These are phyloP conservation scores for Coelastrella sp. DNA, from an alignment of 139 green algal species.

Conservation along the genomic window DNA sequence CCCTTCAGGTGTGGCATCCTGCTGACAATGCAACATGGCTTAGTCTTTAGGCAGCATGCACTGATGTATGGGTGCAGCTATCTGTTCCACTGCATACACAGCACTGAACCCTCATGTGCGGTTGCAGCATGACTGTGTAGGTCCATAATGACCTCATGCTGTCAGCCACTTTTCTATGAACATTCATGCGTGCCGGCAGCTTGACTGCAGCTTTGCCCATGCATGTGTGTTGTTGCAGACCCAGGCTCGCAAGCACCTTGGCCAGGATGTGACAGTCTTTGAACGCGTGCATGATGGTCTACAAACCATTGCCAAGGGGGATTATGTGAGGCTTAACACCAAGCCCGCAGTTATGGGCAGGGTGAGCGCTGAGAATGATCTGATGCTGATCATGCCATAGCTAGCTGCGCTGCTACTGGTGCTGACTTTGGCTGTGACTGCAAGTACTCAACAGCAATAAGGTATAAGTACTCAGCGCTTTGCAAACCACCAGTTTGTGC, in stretches of 20 bases:
- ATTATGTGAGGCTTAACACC: constrained; percentile 70
- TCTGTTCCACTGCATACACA: not conserved
- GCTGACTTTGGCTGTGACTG: too few relatives aligned
- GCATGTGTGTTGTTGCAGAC: constrained; percentile 54
- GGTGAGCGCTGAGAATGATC: constrained; percentile 39
- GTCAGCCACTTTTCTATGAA: not conserved
- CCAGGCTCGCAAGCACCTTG: constrained; percentile 40
- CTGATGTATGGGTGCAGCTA: not conserved
- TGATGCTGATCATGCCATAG: not conserved
- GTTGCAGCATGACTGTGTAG: too few relatives aligned
- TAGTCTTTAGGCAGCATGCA: not conserved
- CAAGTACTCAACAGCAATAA: not conserved
- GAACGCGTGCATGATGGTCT: constrained; percentile 61
- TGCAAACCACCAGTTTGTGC: not conserved
- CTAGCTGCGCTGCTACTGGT: not conserved
- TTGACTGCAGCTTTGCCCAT: not conserved
- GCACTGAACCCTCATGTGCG: too few relatives aligned
- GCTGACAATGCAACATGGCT: not conserved
- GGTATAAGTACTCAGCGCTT: too few relatives aligned
- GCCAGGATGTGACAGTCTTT: constrained; percentile 74
- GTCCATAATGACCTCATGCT: too few relatives aligned
- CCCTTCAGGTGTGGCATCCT: constrained; percentile 54
- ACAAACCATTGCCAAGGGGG: constrained; percentile 53
- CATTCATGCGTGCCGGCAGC: not conserved
- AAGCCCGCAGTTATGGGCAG: constrained; percentile 68